Base-by-base conservation (phyloP, 106 monocot species). In the Chionographis japonica region DNA sequence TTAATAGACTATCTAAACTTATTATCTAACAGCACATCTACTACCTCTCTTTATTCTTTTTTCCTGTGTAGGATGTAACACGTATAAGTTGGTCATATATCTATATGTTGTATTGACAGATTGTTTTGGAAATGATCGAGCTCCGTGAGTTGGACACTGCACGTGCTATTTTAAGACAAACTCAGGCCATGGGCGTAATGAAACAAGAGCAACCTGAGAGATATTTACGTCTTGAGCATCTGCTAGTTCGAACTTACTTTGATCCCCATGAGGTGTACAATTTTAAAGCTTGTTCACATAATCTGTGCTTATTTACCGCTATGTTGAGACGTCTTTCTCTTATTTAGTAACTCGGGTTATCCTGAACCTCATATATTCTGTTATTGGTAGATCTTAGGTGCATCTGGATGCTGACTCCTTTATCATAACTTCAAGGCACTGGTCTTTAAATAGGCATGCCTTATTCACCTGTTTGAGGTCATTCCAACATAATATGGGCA, bases 141-240 rank as follows among this genome's bases (percentile, higher is more conserved):
- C 84, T 92, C 40, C 86, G 92, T 42, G 95, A 95, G 71, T 67
- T 95, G 77, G 95, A 95, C 54, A 95, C 95, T 40, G 95, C 95
- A 16, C 88, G 92, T 65, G 91, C 95, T 54, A 95, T 95, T 74
- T 67, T 95, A 56, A 89, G 95, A 49, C 95, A 95, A 78, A 95
- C 95, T 40, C 95, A 95, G 65, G 95, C 92, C 58, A 95, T 95
- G 95, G 95, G 95, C 5, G 84, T 95, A 27, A 95, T 95, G 95
- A 92, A 95, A 63, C 95, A 92, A 77, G 95, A 95, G 76, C 95
- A 95, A 56, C 95, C 95, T 18, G 92, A 95, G 72, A 86, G 95
- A 78, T 95, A 95, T 74, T 67, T 95, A 36, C 86, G 92, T 14
- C 89, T 95, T 17, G 95, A 95, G 74, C 95, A 95, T 77, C 84